Conservation (phyloP, 2,329 filamentous ascomycete genomes). For the Trichoderma sp. region DNA sequence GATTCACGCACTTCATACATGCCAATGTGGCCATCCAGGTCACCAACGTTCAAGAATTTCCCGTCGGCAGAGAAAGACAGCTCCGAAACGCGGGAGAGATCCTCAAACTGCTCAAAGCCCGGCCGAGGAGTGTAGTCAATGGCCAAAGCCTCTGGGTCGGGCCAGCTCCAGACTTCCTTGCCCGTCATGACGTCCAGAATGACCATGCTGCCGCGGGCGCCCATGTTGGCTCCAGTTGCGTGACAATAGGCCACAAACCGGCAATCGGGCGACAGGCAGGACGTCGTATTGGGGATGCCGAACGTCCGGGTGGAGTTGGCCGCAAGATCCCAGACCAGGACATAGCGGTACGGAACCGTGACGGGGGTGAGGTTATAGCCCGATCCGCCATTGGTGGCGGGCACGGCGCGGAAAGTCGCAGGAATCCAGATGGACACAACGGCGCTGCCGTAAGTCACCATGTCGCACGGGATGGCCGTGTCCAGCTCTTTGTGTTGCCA, state of each 20-base stretch:
- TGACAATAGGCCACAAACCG: constrained; percentile 47
- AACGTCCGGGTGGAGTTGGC: constrained; percentile 44
- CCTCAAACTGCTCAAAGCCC: constrained; percentile 40
- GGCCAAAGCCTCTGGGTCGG: constrained; percentile 38
- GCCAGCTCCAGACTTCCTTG: constrained; percentile 45
- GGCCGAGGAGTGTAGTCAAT: constrained; percentile 32
- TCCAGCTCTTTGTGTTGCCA: constrained; percentile 46
- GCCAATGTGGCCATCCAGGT: constrained; percentile 40
- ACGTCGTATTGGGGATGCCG: constrained; percentile 44
- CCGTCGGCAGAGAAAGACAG: constrained; percentile 45
- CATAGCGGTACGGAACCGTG: constrained; percentile 39
- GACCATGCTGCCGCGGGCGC: constrained; percentile 40
- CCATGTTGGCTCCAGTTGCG: constrained; percentile 39
- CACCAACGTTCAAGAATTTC: constrained; percentile 42
- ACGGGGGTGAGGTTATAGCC: constrained; percentile 43
- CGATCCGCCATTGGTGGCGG: constrained; percentile 35
- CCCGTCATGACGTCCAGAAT: constrained; percentile 45
- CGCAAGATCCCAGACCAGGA: constrained; percentile 47
- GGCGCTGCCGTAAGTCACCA: constrained; percentile 44
- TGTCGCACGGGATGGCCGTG: constrained; percentile 44
- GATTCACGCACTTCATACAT: constrained; percentile 43
- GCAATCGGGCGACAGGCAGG: constrained; percentile 47
- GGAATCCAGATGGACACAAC: constrained; percentile 48
- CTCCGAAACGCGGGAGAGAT: constrained; percentile 43
- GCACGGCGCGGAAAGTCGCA: constrained; percentile 42